These are phyloP conservation scores for Fraxinus cuspidata DNA, from an alignment of 257 asterid genomes.

Conservation along the genomic window DNA sequence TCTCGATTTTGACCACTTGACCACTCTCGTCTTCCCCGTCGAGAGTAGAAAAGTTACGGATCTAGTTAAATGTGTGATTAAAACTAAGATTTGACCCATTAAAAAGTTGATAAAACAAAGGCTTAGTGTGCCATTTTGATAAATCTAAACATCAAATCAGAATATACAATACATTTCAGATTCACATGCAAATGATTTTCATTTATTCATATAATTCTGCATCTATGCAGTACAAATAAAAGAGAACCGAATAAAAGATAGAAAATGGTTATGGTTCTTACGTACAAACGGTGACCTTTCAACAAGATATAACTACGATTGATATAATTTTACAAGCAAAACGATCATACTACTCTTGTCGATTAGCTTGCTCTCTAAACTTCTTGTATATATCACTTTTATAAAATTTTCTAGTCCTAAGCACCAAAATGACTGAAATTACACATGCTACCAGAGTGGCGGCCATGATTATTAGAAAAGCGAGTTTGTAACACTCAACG, in stretches of 20 bases:
- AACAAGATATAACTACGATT: not conserved
- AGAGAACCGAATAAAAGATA: too few relatives aligned
- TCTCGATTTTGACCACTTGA: too few relatives aligned
- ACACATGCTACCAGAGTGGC: constrained; percentile 44
- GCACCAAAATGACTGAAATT: constrained; percentile 39
- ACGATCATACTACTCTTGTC: not conserved
- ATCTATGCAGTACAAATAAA: too few relatives aligned
- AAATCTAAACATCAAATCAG: not conserved
- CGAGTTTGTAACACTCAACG: constrained; percentile 45
- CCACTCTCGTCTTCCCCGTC: too few relatives aligned
- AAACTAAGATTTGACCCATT: too few relatives aligned
- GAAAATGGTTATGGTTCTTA: not conserved
- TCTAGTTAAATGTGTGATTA: too few relatives aligned
- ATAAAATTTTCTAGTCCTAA: constrained; percentile 59
- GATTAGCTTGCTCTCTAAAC: constrained; percentile 37
- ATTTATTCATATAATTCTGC: too few relatives aligned
- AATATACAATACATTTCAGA: not conserved
- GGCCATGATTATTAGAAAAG: constrained; percentile 49
- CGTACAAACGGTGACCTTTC: not conserved
- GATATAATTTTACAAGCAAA: not conserved
- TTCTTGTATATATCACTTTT: constrained; percentile 59
- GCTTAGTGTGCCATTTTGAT: not conserved
- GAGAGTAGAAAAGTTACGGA: too few relatives aligned
- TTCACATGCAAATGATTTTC: too few relatives aligned
- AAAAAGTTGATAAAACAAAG: too few relatives aligned